Base-by-base conservation (phyloP, 129 eudicot species). In the Apium graveolens region DNA sequence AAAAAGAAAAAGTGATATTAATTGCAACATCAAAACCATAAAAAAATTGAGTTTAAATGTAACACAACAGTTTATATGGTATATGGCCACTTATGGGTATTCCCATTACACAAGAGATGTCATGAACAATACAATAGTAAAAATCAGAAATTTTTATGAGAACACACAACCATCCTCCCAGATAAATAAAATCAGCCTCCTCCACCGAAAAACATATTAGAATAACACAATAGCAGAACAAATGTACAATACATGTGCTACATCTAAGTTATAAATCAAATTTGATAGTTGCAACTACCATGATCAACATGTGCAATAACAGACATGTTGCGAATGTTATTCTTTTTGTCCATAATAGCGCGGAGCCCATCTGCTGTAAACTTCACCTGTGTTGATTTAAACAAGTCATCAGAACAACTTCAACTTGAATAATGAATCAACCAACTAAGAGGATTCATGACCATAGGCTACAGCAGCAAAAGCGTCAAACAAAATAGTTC, bases 301-400 rank as follows among this genome's bases (percentile, higher is more conserved):
- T 91, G 97, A 76, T 91, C 97, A 35, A 91, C 92, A 82, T 91
- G 97, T 69, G 97, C 93, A 85, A 91, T 91, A 60, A 91, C 97
- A 82, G 97, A 91, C 97, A 91, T 89, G 44, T 91, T 91, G 82
- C 97, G 89, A 62, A 91, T 89, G 89, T 91, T 91, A 60, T 91
- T 88, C 79, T 89, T 87, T 71, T 3, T 71, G 91, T 91, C 93
- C 97, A 89, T 91, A 82, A 92, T 92, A 82, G 81, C 75, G 0
- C 97, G 92, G 75, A 89, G 91, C 87, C 83, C 97, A 72, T 71
- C 51, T 8, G 75, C 16, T 39, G 75, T 71, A 1, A 71, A 71
- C 75, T 71, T 71, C 49, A 71, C 51, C 75, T 71, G 51, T 55
- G 7, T 7, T 21, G 63, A 21, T 55, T 8, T 21, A 21, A 21